A percentile compares a stretch with the other conserved stretches of the same genome.
Conservation (phyloP, 768 basidiomycete genomes). For the Leccinum pellstonianum region DNA sequence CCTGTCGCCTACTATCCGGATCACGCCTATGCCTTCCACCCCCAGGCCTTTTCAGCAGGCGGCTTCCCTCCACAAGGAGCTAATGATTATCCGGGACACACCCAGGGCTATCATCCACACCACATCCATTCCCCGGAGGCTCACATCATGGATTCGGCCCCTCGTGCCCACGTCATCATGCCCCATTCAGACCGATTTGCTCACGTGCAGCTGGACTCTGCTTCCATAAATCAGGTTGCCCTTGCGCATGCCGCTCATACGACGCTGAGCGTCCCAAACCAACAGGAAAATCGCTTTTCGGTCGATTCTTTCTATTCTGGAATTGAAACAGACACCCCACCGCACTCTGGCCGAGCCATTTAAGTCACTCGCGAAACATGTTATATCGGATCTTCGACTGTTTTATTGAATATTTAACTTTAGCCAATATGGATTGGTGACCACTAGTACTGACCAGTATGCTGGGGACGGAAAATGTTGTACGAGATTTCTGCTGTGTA, state of each 20-base stretch:
- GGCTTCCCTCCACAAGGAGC: conserved; percentile 4
- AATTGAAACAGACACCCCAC: conserved; percentile 9
- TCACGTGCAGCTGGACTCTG: conserved; percentile 10
- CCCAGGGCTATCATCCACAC: conserved; percentile 18
- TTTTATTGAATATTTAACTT: conserved; percentile 27
- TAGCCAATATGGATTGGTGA: conserved; percentile 1
- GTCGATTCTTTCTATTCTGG: conserved; percentile 33
- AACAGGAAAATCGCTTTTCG: conserved; percentile 20
- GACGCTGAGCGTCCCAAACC: conserved; percentile 3
- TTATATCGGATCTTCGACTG: not conserved
- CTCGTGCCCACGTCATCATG: conserved; percentile 6
- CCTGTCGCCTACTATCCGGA: conserved; percentile 26
- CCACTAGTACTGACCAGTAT: conserved; percentile 9
- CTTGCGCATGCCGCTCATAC: conserved; percentile 10
- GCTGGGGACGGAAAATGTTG: conserved; percentile 1
- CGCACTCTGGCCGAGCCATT: conserved; percentile 16
- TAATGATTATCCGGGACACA: conserved; percentile 3
- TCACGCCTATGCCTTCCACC: conserved; percentile 14
- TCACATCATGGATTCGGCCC: conserved; percentile 15
- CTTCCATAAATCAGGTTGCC: not conserved
- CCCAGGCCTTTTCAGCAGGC: conserved; percentile 7
- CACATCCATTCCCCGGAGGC: conserved; percentile 26
- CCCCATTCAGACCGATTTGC: conserved; percentile 16
- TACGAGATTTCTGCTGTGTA: conserved; percentile 3
- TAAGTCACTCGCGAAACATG: conserved; percentile 9